phyloP scores from a whole-genome alignment of 2,329 filamentous ascomycete genomes.

The Apiospora koreana region DNA sequence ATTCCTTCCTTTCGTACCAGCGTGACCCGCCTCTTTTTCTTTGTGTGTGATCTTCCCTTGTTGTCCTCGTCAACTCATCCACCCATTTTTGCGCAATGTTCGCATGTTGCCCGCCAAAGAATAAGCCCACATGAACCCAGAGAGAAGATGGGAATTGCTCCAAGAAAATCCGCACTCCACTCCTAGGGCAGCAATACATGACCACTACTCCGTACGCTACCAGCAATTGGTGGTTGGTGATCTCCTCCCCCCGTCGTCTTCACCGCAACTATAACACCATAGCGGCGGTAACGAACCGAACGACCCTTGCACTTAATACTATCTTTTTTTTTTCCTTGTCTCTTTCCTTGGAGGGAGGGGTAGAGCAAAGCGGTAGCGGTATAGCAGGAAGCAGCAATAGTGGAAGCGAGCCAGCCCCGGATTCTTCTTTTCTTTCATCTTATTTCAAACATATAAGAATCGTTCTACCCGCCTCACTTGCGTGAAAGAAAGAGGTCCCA shows the following conservation, averaged over 20 bases:
- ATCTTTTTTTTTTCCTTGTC: background rate
- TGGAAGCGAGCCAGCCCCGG: background rate
- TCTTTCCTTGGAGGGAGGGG: background rate
- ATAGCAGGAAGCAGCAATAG: background rate
- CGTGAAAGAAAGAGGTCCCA: background rate
- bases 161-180: background rate
- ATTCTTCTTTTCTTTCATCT: background rate
- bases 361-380: background rate
- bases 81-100: background rate
- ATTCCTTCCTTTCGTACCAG: background rate
- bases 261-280: background rate
- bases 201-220: background rate
- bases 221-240: constrained; percentile 5
- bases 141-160: background rate
- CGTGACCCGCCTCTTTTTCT: background rate
- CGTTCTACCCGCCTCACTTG: background rate
- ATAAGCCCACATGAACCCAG: background rate
- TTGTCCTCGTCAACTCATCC: background rate
- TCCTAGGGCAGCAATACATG: constrained; percentile 6
- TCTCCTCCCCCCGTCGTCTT: background rate
- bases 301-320: background rate
- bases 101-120: background rate
- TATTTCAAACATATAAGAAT: background rate
- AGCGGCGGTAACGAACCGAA: background rate
- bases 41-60: background rate